Evolutionary conservation across 306 rosid species (phyloP), one percentile per base, ranked within the genome.

Genomic region (Corylus americana): DNA sequence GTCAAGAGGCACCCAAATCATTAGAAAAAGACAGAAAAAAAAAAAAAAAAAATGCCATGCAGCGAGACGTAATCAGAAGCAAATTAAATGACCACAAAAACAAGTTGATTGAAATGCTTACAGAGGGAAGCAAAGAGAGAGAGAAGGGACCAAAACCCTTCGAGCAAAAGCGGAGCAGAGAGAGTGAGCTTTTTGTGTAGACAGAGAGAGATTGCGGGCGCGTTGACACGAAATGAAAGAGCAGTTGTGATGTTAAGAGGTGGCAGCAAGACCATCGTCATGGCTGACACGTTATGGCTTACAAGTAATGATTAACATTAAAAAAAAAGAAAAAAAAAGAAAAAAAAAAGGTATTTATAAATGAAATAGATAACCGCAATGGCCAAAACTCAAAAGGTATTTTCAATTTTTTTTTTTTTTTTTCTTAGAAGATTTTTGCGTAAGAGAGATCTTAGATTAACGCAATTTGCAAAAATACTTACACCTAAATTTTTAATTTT

Each of bases 261-360:
- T 76, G 78, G 85, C 73, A 39, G 27, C 8, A 18, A 44, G 63
- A 68, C 69, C 74, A 14, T 76, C 51, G 39, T 81, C 81, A 76
- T 71, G 81, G 25, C 45, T 0, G 81, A 76, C 85, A 81, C 84
- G 84, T 75, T 48, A 35, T 49, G 53, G 14, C 53, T 0, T 49
- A 12, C 53, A 4, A 31, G 13, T 54, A 7, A 18, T 1, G 45
- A 31, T 13, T 4, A 8, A 68, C 64, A 31, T 7, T 37, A 49
- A 49, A 49, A n/a, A n/a, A n/a, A n/a, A n/a, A n/a, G n/a, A n/a
- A n/a, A n/a, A 3, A 3, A 0, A 10, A 2, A 11, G 7, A 22
- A 22, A 22, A 3, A 3, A 1, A 10, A 2, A 49, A 42, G 7
- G 45, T 12, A 11, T 49, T 49, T 6, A 2, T 2, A 48, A 48